phyloP scores from a whole-genome alignment of 202 grass and related monocot species.

The Bolboschoenoplectus hybrid region DNA sequence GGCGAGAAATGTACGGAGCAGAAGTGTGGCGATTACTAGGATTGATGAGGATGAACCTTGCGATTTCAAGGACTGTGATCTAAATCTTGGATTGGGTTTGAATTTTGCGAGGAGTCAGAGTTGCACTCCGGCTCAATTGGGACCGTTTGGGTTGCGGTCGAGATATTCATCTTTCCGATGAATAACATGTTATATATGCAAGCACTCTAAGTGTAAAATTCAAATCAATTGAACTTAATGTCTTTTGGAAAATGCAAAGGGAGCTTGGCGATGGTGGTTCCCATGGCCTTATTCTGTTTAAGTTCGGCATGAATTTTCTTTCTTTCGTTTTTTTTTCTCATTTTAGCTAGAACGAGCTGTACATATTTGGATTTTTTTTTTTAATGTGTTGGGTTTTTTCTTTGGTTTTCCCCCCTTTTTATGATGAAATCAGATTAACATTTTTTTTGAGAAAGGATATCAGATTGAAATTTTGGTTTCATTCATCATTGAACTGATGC shows the following conservation, averaged over 20 bases:
- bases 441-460: not conserved
- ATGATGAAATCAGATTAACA: not conserved
- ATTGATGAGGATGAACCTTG: conserved; percentile 70
- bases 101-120: conserved; percentile 48
- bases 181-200: not conserved
- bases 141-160: not conserved
- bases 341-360: not conserved
- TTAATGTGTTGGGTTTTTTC: not conserved
- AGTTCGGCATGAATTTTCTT: not conserved
- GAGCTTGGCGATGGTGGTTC: not conserved
- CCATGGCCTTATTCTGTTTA: not conserved
- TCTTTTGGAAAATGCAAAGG: not conserved
- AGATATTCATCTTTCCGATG: conserved; percentile 3
- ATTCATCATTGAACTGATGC: not conserved
- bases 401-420: not conserved
- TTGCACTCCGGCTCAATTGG: conserved; percentile 36
- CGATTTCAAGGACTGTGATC: conserved; percentile 46
- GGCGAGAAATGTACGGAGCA: conserved; percentile 40
- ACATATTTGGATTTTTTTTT: not conserved
- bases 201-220: not conserved
- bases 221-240: not conserved
- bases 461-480: not conserved
- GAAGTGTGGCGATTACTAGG: conserved; percentile 55
- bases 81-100: conserved; percentile 32
- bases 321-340: not conserved